Base-by-base conservation (phyloP, 352 stramenopile genomes). In the Globisporangium canariense region DNA sequence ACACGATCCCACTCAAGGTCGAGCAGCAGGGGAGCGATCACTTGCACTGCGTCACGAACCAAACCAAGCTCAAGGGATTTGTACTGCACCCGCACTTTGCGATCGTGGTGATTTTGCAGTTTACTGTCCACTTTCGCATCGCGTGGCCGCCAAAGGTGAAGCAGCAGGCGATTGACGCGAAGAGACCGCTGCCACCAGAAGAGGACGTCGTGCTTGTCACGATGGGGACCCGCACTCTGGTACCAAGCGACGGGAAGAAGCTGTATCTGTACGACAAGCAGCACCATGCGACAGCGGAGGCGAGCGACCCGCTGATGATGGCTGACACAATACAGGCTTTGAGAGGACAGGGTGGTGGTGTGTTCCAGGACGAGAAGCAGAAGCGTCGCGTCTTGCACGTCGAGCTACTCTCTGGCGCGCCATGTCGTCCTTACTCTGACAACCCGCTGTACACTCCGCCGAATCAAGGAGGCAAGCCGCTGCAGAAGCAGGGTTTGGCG, bases 71-170 rank as follows among this genome's bases (percentile, higher is more conserved):
- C 0, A 76, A 76, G 34, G 84, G 86, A 9, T 96, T 95, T 58
- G 75, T 87, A 22, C 84, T 91, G 45, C 78, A 97, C 53, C 71
- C 83, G 8, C 78, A 83, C 58, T 78, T 94, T 58, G 88, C 88
- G 8, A 71, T 97, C 45, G 81, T 97, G 4, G 74, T 92, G n/a
- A 61, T 89, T 9, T 53, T 97, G 18, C 91, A 97, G 68, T 97
- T 94, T 67, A 93, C 83, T 0, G 78, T 94, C 6, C 86, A 93
- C 61, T 93, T 95, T 57, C 82, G 82, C 28, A 64, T 94, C 38
- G 61, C 77, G 22, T 94, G 85, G 87, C 75, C 85, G 0, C 58
- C 73, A 2, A 89, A 88, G 60, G 22, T 89, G 6, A 87, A 86
- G 62, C 79, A 89, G 43, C 77, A 88, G 65, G 76, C 79, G 18